Percentiles rank a stretch among this genome's conserved stretches.
phyloP scores from a whole-genome alignment of 2,329 filamentous ascomycete genomes.

The Aureobasidium namibiae region DNA sequence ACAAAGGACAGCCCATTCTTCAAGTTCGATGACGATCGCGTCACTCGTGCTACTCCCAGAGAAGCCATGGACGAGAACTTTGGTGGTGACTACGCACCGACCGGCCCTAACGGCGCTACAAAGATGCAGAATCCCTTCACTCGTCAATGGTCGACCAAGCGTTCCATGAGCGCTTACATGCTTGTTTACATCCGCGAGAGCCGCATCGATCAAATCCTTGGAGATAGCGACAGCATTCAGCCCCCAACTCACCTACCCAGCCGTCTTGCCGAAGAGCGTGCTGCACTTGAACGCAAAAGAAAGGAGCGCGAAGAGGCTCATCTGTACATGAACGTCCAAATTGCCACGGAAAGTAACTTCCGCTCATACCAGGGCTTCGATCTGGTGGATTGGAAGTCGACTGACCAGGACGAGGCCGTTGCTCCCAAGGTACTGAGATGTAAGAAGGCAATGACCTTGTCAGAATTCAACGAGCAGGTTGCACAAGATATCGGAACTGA shows the following conservation, averaged over 20 bases:
- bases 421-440: conserved; percentile 66
- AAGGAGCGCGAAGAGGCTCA: conserved; percentile 93
- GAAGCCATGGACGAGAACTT: conserved; percentile 96
- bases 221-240: conserved; percentile 65
- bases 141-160: conserved; percentile 54
- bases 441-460: conserved; percentile 64
- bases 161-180: conserved; percentile 92
- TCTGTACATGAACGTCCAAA: conserved; percentile 76
- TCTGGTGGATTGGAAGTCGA: conserved; percentile 54
- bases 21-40: conserved; percentile 93
- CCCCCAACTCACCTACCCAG: conserved; percentile 69
- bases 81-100: conserved; percentile 66
- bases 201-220: conserved; percentile 72
- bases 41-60: conserved; percentile 84
- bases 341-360: conserved; percentile 77
- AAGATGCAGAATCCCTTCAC: conserved; percentile 58
- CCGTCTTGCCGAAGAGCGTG: conserved; percentile 78
- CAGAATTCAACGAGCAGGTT: conserved; percentile 64
- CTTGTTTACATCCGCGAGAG: conserved; percentile 92
- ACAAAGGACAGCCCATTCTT: conserved; percentile 91
- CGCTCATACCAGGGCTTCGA: conserved; percentile 76
- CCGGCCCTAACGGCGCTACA: conserved; percentile 47
- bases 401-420: conserved; percentile 58
- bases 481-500: conserved; percentile 63
- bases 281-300: conserved; percentile 62